Evolutionary conservation across 345 rosid genomes (phyloP).

Genomic region (Dimocarpus longan): DNA sequence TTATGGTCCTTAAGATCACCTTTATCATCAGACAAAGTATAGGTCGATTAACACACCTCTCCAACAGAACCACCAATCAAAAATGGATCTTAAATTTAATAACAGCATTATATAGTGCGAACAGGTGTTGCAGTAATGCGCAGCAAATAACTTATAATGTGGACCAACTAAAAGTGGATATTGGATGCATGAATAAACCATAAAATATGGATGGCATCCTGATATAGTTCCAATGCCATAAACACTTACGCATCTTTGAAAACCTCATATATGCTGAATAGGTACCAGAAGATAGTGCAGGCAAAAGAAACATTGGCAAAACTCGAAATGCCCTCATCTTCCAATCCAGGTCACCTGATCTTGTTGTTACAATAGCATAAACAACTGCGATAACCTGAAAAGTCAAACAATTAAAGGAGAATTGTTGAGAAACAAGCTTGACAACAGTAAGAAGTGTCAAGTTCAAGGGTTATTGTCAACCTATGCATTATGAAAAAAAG

Average conservation of each 20-base stretch:
- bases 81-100: neutral
- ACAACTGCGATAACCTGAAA: slow-evolving; percentile 67
- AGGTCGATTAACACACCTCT: slow-evolving; percentile 11
- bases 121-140: neutral
- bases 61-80: neutral
- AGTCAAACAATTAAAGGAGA: neutral
- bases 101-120: neutral
- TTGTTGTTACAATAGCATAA: slow-evolving; percentile 68
- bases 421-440: neutral
- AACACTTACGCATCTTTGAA: slow-evolving; percentile 64
- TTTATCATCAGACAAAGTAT: slow-evolving; percentile 27
- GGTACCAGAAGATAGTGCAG: slow-evolving; percentile 51
- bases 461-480: neutral
- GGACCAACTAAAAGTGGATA: neutral
- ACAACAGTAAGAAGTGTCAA: neutral
- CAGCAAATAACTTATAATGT: neutral
- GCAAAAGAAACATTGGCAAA: slow-evolving; percentile 74
- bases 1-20: slow-evolving; percentile 88
- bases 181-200: too few relatives aligned
- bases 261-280: slow-evolving; percentile 57
- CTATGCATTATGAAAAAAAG: neutral
- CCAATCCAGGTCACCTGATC: slow-evolving; percentile 63
- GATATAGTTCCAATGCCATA: neutral
- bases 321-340: slow-evolving; percentile 66
- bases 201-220: neutral